Conservation (phyloP, 2,329 filamentous ascomycete species). For the Drechslerella coelobrocha region DNA sequence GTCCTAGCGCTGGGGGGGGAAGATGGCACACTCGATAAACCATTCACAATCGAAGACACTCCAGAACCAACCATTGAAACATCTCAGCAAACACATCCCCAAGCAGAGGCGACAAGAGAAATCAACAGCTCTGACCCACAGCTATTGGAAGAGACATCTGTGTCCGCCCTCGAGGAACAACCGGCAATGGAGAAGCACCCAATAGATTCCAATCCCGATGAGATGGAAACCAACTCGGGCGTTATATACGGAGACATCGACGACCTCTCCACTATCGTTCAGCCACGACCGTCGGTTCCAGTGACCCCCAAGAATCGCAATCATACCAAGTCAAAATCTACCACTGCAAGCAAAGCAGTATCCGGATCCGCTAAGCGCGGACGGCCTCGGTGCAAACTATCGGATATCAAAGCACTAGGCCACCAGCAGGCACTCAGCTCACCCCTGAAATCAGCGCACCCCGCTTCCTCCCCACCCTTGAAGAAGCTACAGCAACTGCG, state of each 20-base stretch:
- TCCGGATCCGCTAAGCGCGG: constrained; percentile 20
- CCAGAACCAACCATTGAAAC: constrained; percentile 5
- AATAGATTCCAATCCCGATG: neutral
- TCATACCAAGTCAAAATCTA: constrained; percentile 12
- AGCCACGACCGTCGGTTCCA: constrained; percentile 14
- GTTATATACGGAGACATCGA: constrained; percentile 44
- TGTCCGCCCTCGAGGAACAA: neutral
- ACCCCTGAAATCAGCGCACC: constrained; percentile 17
- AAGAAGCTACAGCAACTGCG: neutral
- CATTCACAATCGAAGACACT: constrained; percentile 7
- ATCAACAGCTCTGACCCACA: neutral
- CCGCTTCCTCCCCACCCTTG: constrained; percentile 1
- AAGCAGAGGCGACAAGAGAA: neutral
- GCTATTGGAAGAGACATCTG: too few species aligned
- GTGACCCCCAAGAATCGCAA: constrained; percentile 43
- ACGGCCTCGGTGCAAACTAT: constrained; percentile 8
- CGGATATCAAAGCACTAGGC: constrained; percentile 12
- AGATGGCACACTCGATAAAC: constrained; percentile 3
- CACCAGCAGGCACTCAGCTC: constrained; percentile 17
- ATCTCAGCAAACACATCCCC: neutral
- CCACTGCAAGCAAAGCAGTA: constrained; percentile 19
- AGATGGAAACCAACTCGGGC: neutral
- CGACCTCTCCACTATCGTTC: constrained; percentile 32
- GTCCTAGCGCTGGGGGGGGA: neutral
- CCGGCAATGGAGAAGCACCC: constrained; percentile 2